Base-by-base conservation (phyloP, 305 asterid genomes). In the Fraxinus platypoda region DNA sequence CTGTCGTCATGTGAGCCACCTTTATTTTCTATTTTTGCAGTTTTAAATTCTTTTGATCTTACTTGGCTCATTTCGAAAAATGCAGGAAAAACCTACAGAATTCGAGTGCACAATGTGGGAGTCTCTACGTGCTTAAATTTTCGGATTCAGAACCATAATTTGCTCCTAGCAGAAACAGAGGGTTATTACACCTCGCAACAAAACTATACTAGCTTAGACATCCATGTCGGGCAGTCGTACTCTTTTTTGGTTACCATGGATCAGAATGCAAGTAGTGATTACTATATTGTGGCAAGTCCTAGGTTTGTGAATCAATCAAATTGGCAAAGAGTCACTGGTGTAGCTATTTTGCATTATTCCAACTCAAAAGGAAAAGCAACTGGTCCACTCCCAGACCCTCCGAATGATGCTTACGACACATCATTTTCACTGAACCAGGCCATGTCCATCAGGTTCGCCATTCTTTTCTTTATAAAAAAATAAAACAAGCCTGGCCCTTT, bases 221-320 rank as follows among this genome's bases (percentile, higher is more conserved):
- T 94, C 71, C 98, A 94, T 83, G 99, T 96, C 5, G 75, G 75
- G 23, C 75, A 70, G 75, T 70, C 75, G 9, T 70, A 70, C 75
- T 70, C 75, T 13, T 96, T 96, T 81, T 88, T 96, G 70, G 93
- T 96, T 37, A 84, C 94, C 62, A 94, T 89, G 97, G 98, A 96
- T 86, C 99, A 96, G 88, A 96, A 96, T 72, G 99, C 99, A 73
- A 96, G 94, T 91, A 94, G 95, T 49, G 98, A 96, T 85, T 96
- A 96, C 87, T 96, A 96, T 78, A 84, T 96, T 78, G 99, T 96
- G 4, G 99, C 99, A 54, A 96, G 98, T 87, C 88, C 99, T 54
- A 87, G 99, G 84, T 93, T 93, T 85, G 99, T 96, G 76, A 96
- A 96, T 78, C 87, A 92, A 85, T 86, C 98, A 31, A 54, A 86